Evolutionary conservation across 768 basidiomycete species (phyloP).

Genomic region (Amanita thiersii): DNA sequence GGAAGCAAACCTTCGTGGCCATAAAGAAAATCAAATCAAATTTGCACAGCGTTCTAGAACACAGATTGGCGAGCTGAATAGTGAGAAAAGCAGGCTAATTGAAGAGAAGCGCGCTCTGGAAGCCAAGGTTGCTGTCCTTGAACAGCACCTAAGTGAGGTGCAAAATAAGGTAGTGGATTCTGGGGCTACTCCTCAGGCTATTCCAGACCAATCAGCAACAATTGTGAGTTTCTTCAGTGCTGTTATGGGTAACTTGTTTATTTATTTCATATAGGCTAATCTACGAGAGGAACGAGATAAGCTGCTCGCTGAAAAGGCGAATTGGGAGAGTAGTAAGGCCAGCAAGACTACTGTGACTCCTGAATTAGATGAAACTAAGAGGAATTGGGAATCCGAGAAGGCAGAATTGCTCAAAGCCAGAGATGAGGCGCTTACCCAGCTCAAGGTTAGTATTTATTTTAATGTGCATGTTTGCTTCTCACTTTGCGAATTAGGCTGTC

Average conservation of each 20-base stretch:
- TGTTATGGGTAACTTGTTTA: constrained; percentile 1
- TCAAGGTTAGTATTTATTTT: constrained; percentile 34
- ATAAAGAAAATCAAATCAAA: constrained; percentile 23
- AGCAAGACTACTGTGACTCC: constrained; percentile 15
- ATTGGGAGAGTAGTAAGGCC: constrained; percentile 25
- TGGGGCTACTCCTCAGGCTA: constrained; percentile 14
- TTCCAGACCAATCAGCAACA: constrained; percentile 23
- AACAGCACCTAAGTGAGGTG: constrained; percentile 25
- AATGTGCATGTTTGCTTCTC: constrained; percentile 1
- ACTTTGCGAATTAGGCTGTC: constrained; percentile 23
- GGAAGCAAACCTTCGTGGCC: constrained; percentile 34
- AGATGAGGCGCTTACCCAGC: constrained; percentile 49
- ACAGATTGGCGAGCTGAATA: constrained; percentile 26
- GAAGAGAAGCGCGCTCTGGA: constrained; percentile 32
- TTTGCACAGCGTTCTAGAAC: constrained; percentile 20
- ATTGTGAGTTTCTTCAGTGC: constrained; percentile 22
- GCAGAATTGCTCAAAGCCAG: constrained; percentile 46
- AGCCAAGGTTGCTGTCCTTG: constrained; percentile 27
- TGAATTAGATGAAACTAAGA: constrained; percentile 15
- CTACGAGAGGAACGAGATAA: constrained; percentile 54
- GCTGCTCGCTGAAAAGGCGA: constrained; percentile 52
- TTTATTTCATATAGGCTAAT: constrained; percentile 29
- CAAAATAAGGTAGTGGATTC: constrained; percentile 14
- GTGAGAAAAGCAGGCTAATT: constrained; percentile 23
- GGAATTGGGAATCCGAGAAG: constrained; percentile 53